Base-by-base conservation (phyloP, 768 basidiomycete species). In the Cantharellus cinnabarinus region DNA sequence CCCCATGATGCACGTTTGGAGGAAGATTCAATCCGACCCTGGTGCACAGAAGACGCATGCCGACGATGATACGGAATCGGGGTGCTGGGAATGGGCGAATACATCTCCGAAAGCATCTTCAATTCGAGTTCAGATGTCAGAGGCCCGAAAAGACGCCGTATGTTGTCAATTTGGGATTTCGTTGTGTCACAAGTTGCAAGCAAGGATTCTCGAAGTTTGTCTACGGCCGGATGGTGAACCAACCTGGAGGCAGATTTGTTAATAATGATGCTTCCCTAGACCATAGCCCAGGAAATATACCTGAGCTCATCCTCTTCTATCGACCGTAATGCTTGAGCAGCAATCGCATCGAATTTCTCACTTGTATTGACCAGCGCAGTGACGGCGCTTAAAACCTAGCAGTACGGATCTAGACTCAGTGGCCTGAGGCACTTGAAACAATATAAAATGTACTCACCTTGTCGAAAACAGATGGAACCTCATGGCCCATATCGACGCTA, bases 101-200 rank as follows among this genome's bases (percentile, higher is more conserved):
- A 90, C 88, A 90, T 90, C 70, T 87, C 87, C 5, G 83, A 73
- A 5, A 90, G 74, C 66, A 85, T 87, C 5, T 81, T 75, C n/a
- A 88, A 72, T 63, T 85, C 81, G 10, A 75, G 67, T 4, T 83
- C 81, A 4, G 77, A 78, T 0, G 87, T 82, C 52, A 90, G 77
- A 10, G 86, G 87, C 4, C 81, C 76, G 54, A 90, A 76, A 2
- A 89, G 76, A 56, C 82, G 80, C 40, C 88, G 83, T 63, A 89
- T 79, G 60, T 83, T 84, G 66, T 89, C 87, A 65, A 81, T 84
- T 69, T 89, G 86, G 0, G 75, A 79, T 65, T 86, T 83, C 0
- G 84, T 87, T 7, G 80, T 82, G 66, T 82, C 75, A 10, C 89
- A 74, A 15, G 84, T 79, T 2, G 84, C 81, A 57, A 83, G 79